Evolutionary conservation across 192 early-diverging fungal species (phyloP), one percentile per base, ranked within the genome.

Genomic region (Podila verticillata): DNA sequence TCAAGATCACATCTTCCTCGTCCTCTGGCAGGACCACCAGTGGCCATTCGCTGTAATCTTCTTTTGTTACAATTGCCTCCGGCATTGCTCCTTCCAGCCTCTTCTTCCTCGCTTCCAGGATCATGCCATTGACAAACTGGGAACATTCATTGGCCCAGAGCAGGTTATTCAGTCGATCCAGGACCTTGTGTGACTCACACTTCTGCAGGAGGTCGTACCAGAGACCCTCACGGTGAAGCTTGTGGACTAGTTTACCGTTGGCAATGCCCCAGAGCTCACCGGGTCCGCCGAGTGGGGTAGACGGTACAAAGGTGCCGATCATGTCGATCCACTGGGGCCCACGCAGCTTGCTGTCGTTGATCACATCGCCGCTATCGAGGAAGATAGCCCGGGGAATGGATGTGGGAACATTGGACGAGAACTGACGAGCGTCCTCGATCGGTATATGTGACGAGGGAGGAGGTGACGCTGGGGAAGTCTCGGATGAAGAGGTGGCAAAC

Each of bases 341-440:
- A 3, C 74, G 68, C 9, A 44, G 31, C 35, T 56, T 48, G 48
- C 66, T 78, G 29, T 70, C 67, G 30, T 78, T 78, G 58, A 78
- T 70, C 20, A 78, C 74, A 6, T 68, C 74, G 20, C 74, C 74
- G 34, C 74, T 78, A n/a, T 78, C 74, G 28, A 78, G 74, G 48
- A 78, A 78, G 48, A 78, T 78, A 32, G 57, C 63, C 36, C 48
- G 63, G 34, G 74, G 74, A 7, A 70, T 34, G 22, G 28, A 13
- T 9, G n/a, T 54, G 5, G 51, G 51, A n/a, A 54, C 7, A 19
- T 54, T 54, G 51, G 51, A 54, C 51, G 51, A 54, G 22, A 54
- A 54, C 20, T 24, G 51, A 17, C 51, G 51, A 7, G 51, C 51
- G 10, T 24, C 51, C 22, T n/a, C n/a, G n/a, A 54, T 24, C 20